phyloP scores from a whole-genome alignment of 31 red algal genomes.

The Porphyra umbilicalis region DNA sequence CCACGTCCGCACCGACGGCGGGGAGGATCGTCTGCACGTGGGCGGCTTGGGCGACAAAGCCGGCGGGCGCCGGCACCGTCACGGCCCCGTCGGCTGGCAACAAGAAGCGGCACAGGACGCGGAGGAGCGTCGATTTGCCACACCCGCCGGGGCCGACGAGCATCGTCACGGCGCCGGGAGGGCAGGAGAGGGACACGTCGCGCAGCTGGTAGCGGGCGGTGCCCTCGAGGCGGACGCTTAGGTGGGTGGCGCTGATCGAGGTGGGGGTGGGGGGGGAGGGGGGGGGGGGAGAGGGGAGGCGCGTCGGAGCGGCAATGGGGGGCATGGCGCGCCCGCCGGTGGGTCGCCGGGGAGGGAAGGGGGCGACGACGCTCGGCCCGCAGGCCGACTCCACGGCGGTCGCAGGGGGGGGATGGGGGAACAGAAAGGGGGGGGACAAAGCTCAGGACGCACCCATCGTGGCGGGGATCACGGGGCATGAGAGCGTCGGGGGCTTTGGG shows the following conservation, averaged over 20 bases:
- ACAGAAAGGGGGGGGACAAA: not conserved
- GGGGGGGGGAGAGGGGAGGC: not conserved
- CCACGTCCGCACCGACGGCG: slow-evolving; percentile 28
- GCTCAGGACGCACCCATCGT: not conserved
- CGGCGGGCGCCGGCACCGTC: slow-evolving; percentile 9
- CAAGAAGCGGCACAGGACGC: slow-evolving; percentile 16
- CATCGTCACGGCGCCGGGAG: slow-evolving; percentile 48
- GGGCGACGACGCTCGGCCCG: not conserved
- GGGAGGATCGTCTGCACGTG: slow-evolving; percentile 37
- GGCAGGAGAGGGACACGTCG: slow-evolving; percentile 26
- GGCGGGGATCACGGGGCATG: not conserved
- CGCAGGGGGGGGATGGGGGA: not conserved
- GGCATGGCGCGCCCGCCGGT: not conserved
- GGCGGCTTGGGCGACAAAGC: slow-evolving; percentile 45
- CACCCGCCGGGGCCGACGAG: slow-evolving; percentile 60
- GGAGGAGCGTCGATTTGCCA: slow-evolving; percentile 71
- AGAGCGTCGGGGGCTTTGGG: too few relatives aligned
- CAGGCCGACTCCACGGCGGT: not conserved
- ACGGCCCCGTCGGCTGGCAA: slow-evolving; percentile 26
- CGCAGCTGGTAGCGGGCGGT: slow-evolving; percentile 4
- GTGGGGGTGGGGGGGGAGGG: not conserved
- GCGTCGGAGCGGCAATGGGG: not conserved
- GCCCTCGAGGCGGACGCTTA: not conserved
- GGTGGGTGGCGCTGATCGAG: not conserved
- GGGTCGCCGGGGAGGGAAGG: not conserved